Evolutionary conservation across 164 flowering plant species (phyloP).

Genomic region (Annona squamosa): DNA sequence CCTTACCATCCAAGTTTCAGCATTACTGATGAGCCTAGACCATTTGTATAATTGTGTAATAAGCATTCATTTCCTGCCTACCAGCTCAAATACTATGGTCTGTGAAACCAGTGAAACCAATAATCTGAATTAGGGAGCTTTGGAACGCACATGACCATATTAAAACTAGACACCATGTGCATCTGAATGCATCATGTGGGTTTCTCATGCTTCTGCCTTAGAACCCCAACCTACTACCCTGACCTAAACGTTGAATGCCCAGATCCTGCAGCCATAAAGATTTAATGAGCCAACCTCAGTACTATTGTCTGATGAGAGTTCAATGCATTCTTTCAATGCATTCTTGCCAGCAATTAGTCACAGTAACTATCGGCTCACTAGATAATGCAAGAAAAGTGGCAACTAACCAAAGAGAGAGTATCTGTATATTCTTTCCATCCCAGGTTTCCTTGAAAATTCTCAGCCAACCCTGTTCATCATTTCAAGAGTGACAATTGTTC

Average conservation of each 20-base stretch:
- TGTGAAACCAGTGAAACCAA: not conserved
- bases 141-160: not conserved
- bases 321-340: constrained; percentile 1
- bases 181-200: not conserved
- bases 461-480: constrained; percentile 16
- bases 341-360: not conserved
- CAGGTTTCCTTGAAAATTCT: constrained; percentile 15
- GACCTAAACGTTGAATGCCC: not conserved
- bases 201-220: not conserved
- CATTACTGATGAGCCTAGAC: no score
- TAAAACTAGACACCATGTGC: not conserved
- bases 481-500: constrained; percentile 1
- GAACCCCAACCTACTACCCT: not conserved
- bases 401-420: constrained; percentile 20
- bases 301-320: not conserved
- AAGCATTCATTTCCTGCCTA: not conserved
- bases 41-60: no score
- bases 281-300: not conserved
- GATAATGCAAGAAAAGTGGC: not conserved
- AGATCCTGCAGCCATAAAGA: not conserved
- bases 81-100: not conserved
- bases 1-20: not conserved
- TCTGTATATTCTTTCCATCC: constrained; percentile 15
- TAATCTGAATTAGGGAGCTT: not conserved
- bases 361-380: not conserved